A percentile compares a stretch with the other conserved stretches of the same genome.
Conservation (phyloP, 2,329 filamentous ascomycete species). For the Apiospora kogelbergensis region DNA sequence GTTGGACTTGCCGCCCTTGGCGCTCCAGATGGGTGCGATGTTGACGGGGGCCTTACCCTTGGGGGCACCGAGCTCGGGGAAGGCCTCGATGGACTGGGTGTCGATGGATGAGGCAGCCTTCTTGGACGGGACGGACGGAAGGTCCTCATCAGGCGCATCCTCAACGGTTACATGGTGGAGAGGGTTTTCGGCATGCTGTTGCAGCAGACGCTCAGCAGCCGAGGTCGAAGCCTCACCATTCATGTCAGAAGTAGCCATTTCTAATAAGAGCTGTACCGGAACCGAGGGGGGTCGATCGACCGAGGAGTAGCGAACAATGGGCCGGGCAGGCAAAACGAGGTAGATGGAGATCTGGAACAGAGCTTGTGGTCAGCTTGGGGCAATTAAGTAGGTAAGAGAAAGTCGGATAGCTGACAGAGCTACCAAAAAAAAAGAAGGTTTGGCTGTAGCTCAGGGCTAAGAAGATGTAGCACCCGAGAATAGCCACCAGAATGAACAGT, state of each 20-base stretch:
- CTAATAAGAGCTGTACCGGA: conserved; percentile 19
- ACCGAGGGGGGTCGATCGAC: conserved; percentile 19
- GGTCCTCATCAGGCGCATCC: conserved; percentile 79
- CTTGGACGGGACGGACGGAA: conserved; percentile 45
- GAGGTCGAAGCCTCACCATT: conserved; percentile 45
- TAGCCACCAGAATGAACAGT: background rate
- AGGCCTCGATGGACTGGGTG: conserved; percentile 84
- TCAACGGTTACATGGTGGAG: conserved; percentile 70
- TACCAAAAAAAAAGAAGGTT: background rate
- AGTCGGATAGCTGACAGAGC: background rate
- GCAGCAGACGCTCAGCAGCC: conserved; percentile 61
- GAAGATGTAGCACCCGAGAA: background rate
- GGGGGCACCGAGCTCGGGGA: conserved; percentile 80
- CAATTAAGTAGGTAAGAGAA: background rate
- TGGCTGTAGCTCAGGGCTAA: conserved; percentile 3
- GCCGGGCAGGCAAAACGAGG: conserved; percentile 6
- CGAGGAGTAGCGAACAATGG: conserved; percentile 12
- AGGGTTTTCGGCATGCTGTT: conserved; percentile 56
- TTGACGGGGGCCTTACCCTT: conserved; percentile 63
- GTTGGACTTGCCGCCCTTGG: conserved; percentile 51
- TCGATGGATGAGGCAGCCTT: conserved; percentile 60
- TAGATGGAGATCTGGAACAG: background rate
- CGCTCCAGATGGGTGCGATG: conserved; percentile 75
- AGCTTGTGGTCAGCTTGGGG: background rate
- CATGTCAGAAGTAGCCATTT: conserved; percentile 43